Evolutionary conservation across 1,139 yeast species (phyloP).

Genomic region (Sugiyamaella sp.): DNA sequence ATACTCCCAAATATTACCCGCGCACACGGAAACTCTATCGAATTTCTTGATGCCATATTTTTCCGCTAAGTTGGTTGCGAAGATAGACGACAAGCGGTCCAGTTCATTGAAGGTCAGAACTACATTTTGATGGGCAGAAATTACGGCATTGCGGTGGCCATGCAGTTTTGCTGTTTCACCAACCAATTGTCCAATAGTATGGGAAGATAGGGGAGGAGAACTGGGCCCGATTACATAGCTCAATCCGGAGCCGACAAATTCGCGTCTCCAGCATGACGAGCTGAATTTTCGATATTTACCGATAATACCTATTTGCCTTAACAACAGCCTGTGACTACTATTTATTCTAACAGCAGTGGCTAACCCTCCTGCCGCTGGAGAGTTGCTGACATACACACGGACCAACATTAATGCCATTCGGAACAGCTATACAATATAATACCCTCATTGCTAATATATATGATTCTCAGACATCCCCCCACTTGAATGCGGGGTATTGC

Average conservation of each 20-base stretch:
- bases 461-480: neutral
- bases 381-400: no score
- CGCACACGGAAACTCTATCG: slow-evolving; percentile 41
- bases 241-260: slow-evolving; percentile 10
- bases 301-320: neutral
- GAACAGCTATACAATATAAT: no score
- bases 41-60: slow-evolving; percentile 33
- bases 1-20: slow-evolving; percentile 42
- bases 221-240: slow-evolving; percentile 33
- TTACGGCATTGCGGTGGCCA: slow-evolving; percentile 34
- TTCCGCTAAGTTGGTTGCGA: slow-evolving; percentile 35
- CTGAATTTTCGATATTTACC: neutral
- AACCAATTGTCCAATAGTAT: slow-evolving; percentile 33
- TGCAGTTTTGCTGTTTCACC: slow-evolving; percentile 28
- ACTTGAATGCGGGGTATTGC: slow-evolving; percentile 12
- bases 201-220: slow-evolving; percentile 29
- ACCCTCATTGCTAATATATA: no score
- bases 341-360: no score
- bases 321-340: neutral
- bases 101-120: slow-evolving; percentile 33
- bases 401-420: neutral
- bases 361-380: no score
- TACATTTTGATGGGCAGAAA: slow-evolving; percentile 36
- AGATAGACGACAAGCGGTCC: slow-evolving; percentile 29
- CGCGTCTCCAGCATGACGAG: neutral